These are phyloP conservation scores for Apiotrichum sp. DNA, from an alignment of 1,284 basidiomycete species.

Conservation along the genomic window DNA sequence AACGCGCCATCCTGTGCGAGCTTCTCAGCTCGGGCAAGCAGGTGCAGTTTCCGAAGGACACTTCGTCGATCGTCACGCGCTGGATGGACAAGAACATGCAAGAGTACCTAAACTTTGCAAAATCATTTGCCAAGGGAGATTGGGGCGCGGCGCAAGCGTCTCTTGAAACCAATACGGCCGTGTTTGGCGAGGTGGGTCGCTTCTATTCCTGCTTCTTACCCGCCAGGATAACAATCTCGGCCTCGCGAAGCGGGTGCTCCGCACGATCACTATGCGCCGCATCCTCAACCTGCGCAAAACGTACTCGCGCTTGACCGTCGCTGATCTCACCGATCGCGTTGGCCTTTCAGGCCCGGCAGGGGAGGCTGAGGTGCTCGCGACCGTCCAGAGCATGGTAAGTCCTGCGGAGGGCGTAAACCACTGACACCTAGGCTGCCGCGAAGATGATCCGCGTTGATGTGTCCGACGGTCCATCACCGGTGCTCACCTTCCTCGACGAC, in stretches of 20 bases:
- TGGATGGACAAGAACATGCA: slow-evolving; percentile 26
- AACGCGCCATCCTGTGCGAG: slow-evolving; percentile 41
- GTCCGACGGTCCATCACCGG: slow-evolving; percentile 2
- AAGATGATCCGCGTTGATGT: slow-evolving; percentile 23
- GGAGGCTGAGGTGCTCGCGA: slow-evolving; percentile 5
- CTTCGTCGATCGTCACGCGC: slow-evolving; percentile 20
- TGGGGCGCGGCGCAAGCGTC: slow-evolving; percentile 21
- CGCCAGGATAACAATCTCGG: slow-evolving; percentile 36
- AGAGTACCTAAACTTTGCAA: slow-evolving; percentile 32
- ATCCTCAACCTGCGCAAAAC: slow-evolving; percentile 29
- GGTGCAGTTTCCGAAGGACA: slow-evolving; percentile 29
- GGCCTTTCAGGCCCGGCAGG: background rate
- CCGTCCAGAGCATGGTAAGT: slow-evolving; percentile 31
- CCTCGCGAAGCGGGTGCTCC: slow-evolving; percentile 27
- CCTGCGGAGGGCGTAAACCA: background rate
- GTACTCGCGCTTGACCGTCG: slow-evolving; percentile 31
- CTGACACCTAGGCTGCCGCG: slow-evolving; percentile 14
- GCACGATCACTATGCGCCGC: slow-evolving; percentile 26
- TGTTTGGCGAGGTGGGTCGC: slow-evolving; percentile 22
- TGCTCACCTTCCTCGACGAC: slow-evolving; percentile 32
- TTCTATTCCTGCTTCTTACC: slow-evolving; percentile 1
- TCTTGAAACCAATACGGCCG: background rate
- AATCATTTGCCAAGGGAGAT: slow-evolving; percentile 27
- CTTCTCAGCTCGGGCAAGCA: slow-evolving; percentile 30
- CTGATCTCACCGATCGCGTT: slow-evolving; percentile 24